phyloP scores from a whole-genome alignment of 2,329 filamentous ascomycete species.

The Ramichloridium luteum region DNA sequence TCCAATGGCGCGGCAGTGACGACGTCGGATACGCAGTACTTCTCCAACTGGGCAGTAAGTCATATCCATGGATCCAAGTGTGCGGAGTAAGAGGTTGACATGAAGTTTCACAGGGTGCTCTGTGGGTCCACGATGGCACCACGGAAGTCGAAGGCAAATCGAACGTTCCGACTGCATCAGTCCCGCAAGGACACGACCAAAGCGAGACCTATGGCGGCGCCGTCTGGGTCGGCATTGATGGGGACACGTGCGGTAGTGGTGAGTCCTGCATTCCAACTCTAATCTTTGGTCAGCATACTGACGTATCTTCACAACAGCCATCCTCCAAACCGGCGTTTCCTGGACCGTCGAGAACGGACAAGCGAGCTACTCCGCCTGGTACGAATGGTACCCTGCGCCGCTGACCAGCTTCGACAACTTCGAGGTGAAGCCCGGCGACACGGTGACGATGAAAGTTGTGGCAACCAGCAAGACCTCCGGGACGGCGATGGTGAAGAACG shows the following conservation, averaged over 20 bases:
- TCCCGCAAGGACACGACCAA: background rate
- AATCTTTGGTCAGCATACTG: background rate
- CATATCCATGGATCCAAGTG: too few species aligned
- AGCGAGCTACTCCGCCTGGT: slow-evolving; percentile 44
- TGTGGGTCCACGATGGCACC: background rate
- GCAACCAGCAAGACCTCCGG: slow-evolving; percentile 33
- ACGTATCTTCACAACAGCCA: background rate
- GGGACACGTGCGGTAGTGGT: background rate
- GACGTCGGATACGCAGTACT: too few species aligned
- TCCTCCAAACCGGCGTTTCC: slow-evolving; percentile 47
- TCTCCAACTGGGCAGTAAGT: slow-evolving; percentile 1
- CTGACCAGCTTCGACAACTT: slow-evolving; percentile 41
- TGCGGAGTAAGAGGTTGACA: too few species aligned
- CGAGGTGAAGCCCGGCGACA: slow-evolving; percentile 32
- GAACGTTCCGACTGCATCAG: background rate
- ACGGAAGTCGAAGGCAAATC: background rate
- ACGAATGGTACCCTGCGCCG: slow-evolving; percentile 48
- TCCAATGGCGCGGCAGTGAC: too few species aligned
- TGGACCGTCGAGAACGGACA: slow-evolving; percentile 34
- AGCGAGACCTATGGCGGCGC: background rate
- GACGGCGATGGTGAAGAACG: slow-evolving; percentile 36
- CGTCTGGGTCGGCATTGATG: slow-evolving; percentile 1
- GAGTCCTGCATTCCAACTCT: background rate
- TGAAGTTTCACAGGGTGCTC: background rate
- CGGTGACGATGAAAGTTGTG: slow-evolving; percentile 29